Conservation (phyloP, 78 protist species). For the Creolimax fragrantissima region DNA sequence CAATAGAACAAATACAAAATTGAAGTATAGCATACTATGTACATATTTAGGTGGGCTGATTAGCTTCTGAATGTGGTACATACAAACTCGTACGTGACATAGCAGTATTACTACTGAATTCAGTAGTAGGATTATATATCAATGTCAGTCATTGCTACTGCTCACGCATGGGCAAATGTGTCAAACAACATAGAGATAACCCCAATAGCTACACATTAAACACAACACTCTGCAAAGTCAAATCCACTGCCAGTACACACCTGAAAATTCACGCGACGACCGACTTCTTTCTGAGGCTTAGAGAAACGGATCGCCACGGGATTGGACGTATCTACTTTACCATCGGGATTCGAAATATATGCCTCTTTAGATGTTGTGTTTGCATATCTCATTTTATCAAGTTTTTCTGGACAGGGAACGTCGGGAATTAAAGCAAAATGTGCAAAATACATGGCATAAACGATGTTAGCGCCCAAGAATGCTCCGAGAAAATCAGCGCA, state of each 20-base stretch:
- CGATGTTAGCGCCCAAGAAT: background rate
- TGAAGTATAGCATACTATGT: too few species aligned
- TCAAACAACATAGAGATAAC: too few species aligned
- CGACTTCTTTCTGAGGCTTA: background rate
- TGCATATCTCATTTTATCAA: background rate
- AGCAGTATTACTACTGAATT: too few species aligned
- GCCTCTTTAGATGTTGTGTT: background rate
- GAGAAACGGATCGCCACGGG: background rate
- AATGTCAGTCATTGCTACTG: too few species aligned
- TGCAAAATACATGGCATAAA: background rate
- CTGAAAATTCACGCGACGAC: background rate
- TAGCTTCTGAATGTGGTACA: too few species aligned
- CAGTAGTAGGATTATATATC: too few species aligned
- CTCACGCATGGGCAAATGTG: too few species aligned
- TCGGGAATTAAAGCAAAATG: background rate
- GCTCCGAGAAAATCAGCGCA: background rate
- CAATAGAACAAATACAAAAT: too few species aligned
- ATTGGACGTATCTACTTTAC: background rate
- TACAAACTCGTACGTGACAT: too few species aligned
- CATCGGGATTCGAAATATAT: background rate
- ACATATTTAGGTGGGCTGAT: too few species aligned
- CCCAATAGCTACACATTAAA: background rate
- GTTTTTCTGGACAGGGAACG: background rate
- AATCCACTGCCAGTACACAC: background rate
- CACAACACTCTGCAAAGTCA: background rate